Conservation (phyloP, 1,284 basidiomycete species). For the Austroboletus novae-zelandiae region DNA sequence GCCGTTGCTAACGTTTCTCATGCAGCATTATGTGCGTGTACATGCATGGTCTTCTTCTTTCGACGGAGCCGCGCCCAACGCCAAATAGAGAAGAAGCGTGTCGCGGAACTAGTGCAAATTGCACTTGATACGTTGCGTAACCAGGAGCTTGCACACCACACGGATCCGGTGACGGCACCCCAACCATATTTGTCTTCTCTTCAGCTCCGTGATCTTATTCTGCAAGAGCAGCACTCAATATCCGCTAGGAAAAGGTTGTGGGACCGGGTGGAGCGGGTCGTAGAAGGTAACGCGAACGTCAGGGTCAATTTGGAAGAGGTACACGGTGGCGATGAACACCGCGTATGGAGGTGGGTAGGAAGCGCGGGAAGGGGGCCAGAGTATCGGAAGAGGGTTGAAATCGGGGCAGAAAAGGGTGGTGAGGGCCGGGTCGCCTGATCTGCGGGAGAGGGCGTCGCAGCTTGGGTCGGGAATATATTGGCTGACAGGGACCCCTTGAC, state of each 20-base stretch:
- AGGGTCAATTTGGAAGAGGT: slow-evolving; percentile 86
- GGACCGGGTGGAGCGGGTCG: slow-evolving; percentile 82
- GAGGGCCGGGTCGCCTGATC: slow-evolving; percentile 25
- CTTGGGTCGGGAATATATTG: slow-evolving; percentile 9
- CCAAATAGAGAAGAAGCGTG: slow-evolving; percentile 65
- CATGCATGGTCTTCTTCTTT: slow-evolving; percentile 36
- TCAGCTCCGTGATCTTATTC: slow-evolving; percentile 87
- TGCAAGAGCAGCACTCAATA: slow-evolving; percentile 80
- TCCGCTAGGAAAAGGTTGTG: slow-evolving; percentile 72
- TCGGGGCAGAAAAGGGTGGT: slow-evolving; percentile 31
- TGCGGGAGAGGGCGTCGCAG: slow-evolving; percentile 2
- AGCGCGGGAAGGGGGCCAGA: slow-evolving; percentile 38
- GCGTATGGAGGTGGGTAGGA: slow-evolving; percentile 84
- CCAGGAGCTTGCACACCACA: slow-evolving; percentile 83
- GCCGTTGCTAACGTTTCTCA: slow-evolving; percentile 14
- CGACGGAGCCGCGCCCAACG: slow-evolving; percentile 49
- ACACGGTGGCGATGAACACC: slow-evolving; percentile 82
- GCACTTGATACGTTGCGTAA: slow-evolving; percentile 82
- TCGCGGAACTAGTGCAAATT: slow-evolving; percentile 75
- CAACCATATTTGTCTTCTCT: slow-evolving; percentile 83
- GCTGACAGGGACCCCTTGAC: slow-evolving; percentile 29
- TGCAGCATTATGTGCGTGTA: slow-evolving; percentile 33
- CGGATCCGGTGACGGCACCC: slow-evolving; percentile 78
- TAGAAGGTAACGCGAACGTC: slow-evolving; percentile 95
- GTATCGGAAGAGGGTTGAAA: slow-evolving; percentile 34